Percentiles rank a stretch among this genome's conserved stretches.
Evolutionary conservation across 176 grass and related monocot species (phyloP).

Genomic region (Eremochloa ophiuroides): DNA sequence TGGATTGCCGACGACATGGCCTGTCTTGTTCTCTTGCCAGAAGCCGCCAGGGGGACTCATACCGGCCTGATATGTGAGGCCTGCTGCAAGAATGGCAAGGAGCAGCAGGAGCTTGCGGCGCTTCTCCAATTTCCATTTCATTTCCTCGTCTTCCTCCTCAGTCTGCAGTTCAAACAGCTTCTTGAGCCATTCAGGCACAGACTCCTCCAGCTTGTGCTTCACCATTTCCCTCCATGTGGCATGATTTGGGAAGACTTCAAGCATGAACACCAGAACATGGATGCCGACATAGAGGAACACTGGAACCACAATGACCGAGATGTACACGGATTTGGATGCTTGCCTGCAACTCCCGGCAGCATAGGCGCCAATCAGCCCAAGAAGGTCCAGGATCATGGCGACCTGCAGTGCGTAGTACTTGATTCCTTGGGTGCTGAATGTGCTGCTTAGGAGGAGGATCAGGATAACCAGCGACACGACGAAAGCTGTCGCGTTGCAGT

Average conservation of each 20-base stretch:
- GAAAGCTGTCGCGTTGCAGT: slow-evolving; percentile 38
- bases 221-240: not conserved
- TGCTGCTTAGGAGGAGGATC: slow-evolving; percentile 46
- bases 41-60: slow-evolving; percentile 42
- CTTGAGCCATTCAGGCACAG: too few relatives aligned
- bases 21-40: slow-evolving; percentile 21
- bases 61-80: slow-evolving; percentile 47
- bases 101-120: too few relatives aligned
- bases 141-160: too few relatives aligned
- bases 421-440: slow-evolving; percentile 25
- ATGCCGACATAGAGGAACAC: slow-evolving; percentile 37
- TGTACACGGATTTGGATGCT: slow-evolving; percentile 32
- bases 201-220: not conserved
- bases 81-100: too few relatives aligned
- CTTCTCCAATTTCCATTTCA: too few relatives aligned
- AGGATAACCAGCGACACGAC: slow-evolving; percentile 23
- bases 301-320: slow-evolving; percentile 20
- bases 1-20: slow-evolving; percentile 18
- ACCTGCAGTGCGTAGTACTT: slow-evolving; percentile 42
- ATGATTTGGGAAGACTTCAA: not conserved
- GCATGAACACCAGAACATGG: slow-evolving; percentile 35
- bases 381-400: slow-evolving; percentile 43
- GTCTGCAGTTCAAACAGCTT: too few relatives aligned
- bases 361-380: slow-evolving; percentile 47
- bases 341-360: slow-evolving; percentile 34